These are phyloP conservation scores for Anthoceros angustus DNA, from an alignment of 225 moss, liverwort and hornwort species.

Conservation along the genomic window DNA sequence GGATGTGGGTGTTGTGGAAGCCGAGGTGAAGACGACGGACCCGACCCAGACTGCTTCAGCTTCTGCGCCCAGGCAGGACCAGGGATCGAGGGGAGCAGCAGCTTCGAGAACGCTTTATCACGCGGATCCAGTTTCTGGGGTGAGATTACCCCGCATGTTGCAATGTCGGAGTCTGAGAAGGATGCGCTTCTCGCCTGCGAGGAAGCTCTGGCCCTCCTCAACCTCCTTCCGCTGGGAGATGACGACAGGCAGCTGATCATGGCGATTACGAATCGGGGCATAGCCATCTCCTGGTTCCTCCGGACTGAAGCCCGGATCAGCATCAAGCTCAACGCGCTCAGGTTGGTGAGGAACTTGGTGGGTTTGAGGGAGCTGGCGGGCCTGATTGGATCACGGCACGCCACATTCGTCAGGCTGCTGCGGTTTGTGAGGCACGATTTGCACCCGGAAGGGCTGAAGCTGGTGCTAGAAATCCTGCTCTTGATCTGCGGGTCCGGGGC, in stretches of 20 bases:
- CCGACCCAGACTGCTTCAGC: too few relatives aligned
- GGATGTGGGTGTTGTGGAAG: too few relatives aligned
- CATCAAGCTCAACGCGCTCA: not conserved
- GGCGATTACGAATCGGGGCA: not conserved
- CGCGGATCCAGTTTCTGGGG: too few relatives aligned
- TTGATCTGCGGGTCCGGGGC: not conserved
- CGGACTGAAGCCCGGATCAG: not conserved
- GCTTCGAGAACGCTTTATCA: too few relatives aligned
- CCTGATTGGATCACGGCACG: not conserved
- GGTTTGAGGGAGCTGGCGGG: not conserved
- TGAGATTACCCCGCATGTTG: too few relatives aligned
- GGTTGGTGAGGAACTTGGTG: not conserved
- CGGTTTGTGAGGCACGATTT: slow-evolving; percentile 4
- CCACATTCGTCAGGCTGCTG: not conserved
- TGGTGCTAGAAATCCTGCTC: not conserved
- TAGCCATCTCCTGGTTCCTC: not conserved
- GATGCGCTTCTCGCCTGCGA: slow-evolving; percentile 3
- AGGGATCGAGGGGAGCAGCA: too few relatives aligned
- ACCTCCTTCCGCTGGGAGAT: not conserved
- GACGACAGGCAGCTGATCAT: not conserved
- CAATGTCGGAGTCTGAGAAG: not conserved
- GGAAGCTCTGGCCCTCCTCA: not conserved
- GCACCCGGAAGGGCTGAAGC: not conserved
- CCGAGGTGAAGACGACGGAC: too few relatives aligned
- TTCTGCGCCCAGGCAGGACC: too few relatives aligned